These are phyloP conservation scores for Colletotrichum brevisporum DNA, from an alignment of 2,329 filamentous ascomycete species.

Conservation along the genomic window DNA sequence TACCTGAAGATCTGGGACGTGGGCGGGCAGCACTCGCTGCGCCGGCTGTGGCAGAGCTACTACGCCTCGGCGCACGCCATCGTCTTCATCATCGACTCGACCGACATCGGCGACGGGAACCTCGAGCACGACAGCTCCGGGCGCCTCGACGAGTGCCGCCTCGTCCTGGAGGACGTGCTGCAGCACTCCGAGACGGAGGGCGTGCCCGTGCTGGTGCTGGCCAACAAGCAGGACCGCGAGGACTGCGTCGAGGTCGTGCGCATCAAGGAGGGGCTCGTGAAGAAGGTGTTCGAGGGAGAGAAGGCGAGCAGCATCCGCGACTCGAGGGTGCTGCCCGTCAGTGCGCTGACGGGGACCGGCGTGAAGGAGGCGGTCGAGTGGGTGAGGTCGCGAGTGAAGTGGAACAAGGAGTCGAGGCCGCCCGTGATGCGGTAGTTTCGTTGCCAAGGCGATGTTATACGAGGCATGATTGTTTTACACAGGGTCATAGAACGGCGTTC, in stretches of 20 bases:
- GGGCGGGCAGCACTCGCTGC: constrained; percentile 89
- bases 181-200: constrained; percentile 90
- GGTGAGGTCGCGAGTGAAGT: constrained; percentile 91
- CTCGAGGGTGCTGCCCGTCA: constrained; percentile 90
- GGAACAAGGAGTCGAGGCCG: constrained; percentile 94
- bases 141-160: constrained; percentile 87
- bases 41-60: constrained; percentile 95
- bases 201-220: constrained; percentile 90
- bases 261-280: constrained; percentile 96
- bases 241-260: constrained; percentile 97
- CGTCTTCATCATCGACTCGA: constrained; percentile 96
- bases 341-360: constrained; percentile 88
- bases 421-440: constrained; percentile 86
- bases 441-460: constrained; percentile 17
- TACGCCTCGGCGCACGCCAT: constrained; percentile 96
- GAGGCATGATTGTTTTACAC: constrained; percentile 32
- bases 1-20: constrained; percentile 99
- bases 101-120: constrained; percentile 89
- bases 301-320: constrained; percentile 89
- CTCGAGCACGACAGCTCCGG: constrained; percentile 66
- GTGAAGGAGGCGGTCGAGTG: constrained; percentile 98
- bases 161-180: constrained; percentile 91
- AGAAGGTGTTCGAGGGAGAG: constrained; percentile 95
- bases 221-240: constrained; percentile 98
- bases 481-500: constrained; percentile 36